phyloP scores from a whole-genome alignment of 352 stramenopile species.

The Globisporangium yorkense region DNA sequence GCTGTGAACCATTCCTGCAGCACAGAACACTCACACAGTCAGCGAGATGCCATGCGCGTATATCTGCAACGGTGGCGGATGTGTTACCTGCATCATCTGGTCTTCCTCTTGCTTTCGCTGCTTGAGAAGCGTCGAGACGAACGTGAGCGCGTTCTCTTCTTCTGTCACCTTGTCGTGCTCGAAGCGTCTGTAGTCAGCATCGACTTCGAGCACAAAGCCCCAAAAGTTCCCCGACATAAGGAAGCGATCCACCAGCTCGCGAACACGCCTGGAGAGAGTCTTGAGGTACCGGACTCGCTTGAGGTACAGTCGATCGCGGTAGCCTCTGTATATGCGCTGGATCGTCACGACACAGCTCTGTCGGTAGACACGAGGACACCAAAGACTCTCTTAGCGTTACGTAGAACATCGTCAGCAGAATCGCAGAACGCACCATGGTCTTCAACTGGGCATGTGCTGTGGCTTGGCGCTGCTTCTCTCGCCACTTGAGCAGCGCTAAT shows the following conservation, averaged over 20 bases:
- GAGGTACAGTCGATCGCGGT: constrained; percentile 34
- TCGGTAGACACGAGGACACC: too few species aligned
- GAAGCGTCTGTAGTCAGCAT: constrained; percentile 53
- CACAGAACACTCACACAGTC: neutral
- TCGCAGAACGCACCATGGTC: constrained; percentile 8
- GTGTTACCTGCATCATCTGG: constrained; percentile 47
- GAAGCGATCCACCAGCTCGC: constrained; percentile 36
- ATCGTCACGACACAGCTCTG: constrained; percentile 30
- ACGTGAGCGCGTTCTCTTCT: constrained; percentile 38
- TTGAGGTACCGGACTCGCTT: constrained; percentile 32
- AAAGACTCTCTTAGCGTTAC: neutral
- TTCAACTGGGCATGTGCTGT: constrained; percentile 19
- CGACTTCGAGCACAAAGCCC: constrained; percentile 50
- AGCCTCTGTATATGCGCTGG: constrained; percentile 46
- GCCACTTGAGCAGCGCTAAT: constrained; percentile 27
- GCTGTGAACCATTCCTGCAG: constrained; percentile 46
- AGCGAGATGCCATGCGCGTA: neutral
- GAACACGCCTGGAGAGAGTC: constrained; percentile 35
- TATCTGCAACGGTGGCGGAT: too few species aligned
- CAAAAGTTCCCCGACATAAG: constrained; percentile 51
- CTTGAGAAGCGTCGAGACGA: constrained; percentile 37
- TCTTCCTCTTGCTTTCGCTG: constrained; percentile 45
- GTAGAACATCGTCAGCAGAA: neutral
- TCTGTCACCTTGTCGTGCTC: constrained; percentile 36
- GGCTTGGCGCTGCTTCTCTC: constrained; percentile 14